Percentiles rank a stretch among this genome's conserved stretches.
phyloP scores from a whole-genome alignment of 2,329 filamentous ascomycete species.

The Verticillium longisporum region DNA sequence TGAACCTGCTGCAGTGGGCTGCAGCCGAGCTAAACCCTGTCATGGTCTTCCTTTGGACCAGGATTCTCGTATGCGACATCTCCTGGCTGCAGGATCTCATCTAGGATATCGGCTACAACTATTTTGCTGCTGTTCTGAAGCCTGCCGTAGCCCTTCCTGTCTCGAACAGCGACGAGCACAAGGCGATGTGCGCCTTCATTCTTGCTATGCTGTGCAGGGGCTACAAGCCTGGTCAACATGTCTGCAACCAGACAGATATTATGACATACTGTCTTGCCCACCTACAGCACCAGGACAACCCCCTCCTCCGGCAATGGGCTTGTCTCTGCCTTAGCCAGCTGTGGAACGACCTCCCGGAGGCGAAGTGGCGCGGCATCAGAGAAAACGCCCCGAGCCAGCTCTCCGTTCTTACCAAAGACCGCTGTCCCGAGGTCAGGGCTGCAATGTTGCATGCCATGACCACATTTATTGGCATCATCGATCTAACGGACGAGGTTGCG shows the following conservation, averaged over 20 bases:
- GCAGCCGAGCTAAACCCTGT: constrained; percentile 92
- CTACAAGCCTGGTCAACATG: constrained; percentile 84
- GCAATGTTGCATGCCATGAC: constrained; percentile 92
- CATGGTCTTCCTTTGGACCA: constrained; percentile 99
- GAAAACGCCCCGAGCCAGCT: constrained; percentile 79
- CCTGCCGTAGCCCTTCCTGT: constrained; percentile 78
- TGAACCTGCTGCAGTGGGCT: constrained; percentile 92
- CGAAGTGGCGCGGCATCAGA: constrained; percentile 92
- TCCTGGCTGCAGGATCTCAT: constrained; percentile 89
- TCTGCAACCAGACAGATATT: constrained; percentile 84
- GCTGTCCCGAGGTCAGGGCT: constrained; percentile 85
- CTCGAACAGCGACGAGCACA: constrained; percentile 85
- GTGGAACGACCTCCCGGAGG: constrained; percentile 85
- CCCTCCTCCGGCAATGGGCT: constrained; percentile 87
- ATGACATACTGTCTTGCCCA: constrained; percentile 83
- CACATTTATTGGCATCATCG: constrained; percentile 87
- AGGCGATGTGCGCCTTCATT: constrained; percentile 98
- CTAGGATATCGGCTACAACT: constrained; percentile 95
- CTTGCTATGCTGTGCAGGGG: constrained; percentile 95
- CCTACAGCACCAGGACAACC: constrained; percentile 78
- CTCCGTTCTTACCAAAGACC: constrained; percentile 73
- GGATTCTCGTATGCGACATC: constrained; percentile 89
- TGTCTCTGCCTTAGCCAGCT: constrained; percentile 93
- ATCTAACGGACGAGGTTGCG: constrained; percentile 84
- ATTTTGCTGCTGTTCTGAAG: constrained; percentile 90